These are phyloP conservation scores for Torulaspora microellipsoides DNA, from an alignment of 805 yeast species.

Conservation along the genomic window DNA sequence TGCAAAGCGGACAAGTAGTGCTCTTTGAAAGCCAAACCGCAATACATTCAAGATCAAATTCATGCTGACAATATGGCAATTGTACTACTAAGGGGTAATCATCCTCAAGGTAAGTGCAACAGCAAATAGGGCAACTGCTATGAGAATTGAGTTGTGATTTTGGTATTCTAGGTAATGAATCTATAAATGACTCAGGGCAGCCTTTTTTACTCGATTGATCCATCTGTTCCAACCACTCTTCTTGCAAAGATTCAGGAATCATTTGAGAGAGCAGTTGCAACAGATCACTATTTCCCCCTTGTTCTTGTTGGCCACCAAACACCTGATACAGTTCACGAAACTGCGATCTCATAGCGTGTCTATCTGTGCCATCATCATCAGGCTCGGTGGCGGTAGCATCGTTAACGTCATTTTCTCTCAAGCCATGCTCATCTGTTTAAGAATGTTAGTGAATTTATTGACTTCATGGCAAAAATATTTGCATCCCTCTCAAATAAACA, in stretches of 20 bases:
- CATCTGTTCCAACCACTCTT: slow-evolving; percentile 29
- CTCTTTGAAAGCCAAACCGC: slow-evolving; percentile 81
- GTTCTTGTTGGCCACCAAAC: slow-evolving; percentile 7
- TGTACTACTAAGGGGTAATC: slow-evolving; percentile 73
- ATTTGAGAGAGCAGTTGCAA: slow-evolving; percentile 18
- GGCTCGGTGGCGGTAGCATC: slow-evolving; percentile 6
- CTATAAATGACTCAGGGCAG: slow-evolving; percentile 66
- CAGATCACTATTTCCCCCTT: slow-evolving; percentile 14
- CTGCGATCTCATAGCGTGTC: slow-evolving; percentile 24
- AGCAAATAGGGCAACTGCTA: slow-evolving; percentile 83
- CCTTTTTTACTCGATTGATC: slow-evolving; percentile 39
- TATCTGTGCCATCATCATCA: slow-evolving; percentile 7
- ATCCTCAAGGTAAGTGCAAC: slow-evolving; percentile 65
- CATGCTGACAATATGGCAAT: slow-evolving; percentile 72
- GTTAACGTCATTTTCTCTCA: slow-evolving; percentile 5
- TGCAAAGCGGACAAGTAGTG: slow-evolving; percentile 80
- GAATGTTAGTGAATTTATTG: slow-evolving; percentile 2
- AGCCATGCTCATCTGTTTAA: slow-evolving; percentile 30
- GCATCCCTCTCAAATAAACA: neutral
- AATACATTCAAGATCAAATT: slow-evolving; percentile 84
- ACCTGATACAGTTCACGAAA: slow-evolving; percentile 19
- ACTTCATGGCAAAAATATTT: neutral
- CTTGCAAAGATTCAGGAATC: slow-evolving; percentile 27
- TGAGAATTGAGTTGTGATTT: slow-evolving; percentile 39
- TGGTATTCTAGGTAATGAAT: slow-evolving; percentile 68